phyloP scores from a whole-genome alignment of 139 green algal species.

The Zygnema circumcarinatum region DNA sequence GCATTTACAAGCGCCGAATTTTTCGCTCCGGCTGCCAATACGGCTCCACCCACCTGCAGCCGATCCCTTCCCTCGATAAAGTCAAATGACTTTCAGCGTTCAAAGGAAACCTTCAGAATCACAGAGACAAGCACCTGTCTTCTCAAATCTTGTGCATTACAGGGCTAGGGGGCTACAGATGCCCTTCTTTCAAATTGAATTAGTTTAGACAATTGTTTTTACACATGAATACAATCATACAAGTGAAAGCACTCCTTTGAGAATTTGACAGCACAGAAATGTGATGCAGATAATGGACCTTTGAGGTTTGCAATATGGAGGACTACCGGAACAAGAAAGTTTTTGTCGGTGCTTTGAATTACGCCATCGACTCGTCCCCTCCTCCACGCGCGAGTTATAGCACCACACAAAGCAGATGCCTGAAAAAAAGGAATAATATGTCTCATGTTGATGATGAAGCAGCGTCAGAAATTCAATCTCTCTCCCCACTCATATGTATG shows the following conservation, averaged over 20 bases:
- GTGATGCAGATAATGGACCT: too few species aligned
- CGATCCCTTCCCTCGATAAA: too few species aligned
- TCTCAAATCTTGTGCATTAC: constrained; percentile 1
- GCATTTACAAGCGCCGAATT: constrained; percentile 67
- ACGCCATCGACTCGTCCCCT: constrained; percentile 89
- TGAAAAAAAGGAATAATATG: too few species aligned
- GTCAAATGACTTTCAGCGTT: background rate
- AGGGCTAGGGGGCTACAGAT: background rate
- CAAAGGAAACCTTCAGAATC: background rate
- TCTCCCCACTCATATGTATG: too few species aligned
- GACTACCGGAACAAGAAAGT: constrained; percentile 98
- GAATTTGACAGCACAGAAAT: too few species aligned
- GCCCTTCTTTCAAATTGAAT: constrained; percentile 58
- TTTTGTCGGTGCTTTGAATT: constrained; percentile 90
- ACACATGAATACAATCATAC: too few species aligned
- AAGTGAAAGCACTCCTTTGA: too few species aligned
- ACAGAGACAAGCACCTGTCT: background rate
- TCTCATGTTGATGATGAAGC: too few species aligned
- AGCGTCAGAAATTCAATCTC: constrained; percentile 46
- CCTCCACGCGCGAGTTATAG: constrained; percentile 51
- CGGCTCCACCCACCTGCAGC: constrained; percentile 58
- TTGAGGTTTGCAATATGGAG: too few species aligned
- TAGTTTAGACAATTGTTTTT: too few species aligned
- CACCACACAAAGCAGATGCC: too few species aligned
- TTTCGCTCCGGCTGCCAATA: constrained; percentile 64